A percentile compares a stretch with the other conserved stretches of the same genome.
These are phyloP conservation scores for Parmelia sp. DNA, from an alignment of 495 filamentous ascomycete genomes.

Conservation along the genomic window DNA sequence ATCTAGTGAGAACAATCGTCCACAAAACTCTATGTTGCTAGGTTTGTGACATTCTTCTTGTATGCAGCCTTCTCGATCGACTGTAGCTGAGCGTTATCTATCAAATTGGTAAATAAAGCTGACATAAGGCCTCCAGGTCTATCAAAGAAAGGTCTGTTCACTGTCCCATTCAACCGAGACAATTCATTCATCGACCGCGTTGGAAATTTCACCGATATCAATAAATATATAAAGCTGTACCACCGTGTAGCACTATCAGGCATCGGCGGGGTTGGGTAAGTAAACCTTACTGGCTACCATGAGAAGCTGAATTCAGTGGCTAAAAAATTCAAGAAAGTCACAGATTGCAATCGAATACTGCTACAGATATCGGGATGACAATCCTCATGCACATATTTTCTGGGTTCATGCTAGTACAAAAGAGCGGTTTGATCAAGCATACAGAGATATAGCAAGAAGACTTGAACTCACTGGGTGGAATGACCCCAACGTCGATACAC, in stretches of 20 bases:
- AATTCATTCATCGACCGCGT: not conserved
- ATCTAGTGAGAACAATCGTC: not conserved
- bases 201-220: constrained; percentile 1
- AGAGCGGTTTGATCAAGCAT: constrained; percentile 35
- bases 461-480: constrained; percentile 34
- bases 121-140: not conserved
- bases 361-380: constrained; percentile 26
- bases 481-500: constrained; percentile 33
- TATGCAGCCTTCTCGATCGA: not conserved
- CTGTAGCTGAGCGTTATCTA: not conserved
- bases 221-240: not conserved
- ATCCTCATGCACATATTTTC: constrained; percentile 33
- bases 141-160: constrained; percentile 26
- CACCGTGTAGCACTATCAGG: constrained; percentile 29
- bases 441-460: constrained; percentile 34
- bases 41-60: not conserved
- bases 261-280: constrained; percentile 31
- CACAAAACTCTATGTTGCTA: not conserved
- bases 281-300: not conserved
- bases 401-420: constrained; percentile 38
- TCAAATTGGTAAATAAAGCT: not conserved
- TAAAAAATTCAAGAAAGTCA: constrained; percentile 27
- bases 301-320: not conserved
- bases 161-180: constrained; percentile 18
- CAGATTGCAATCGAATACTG: constrained; percentile 39